A percentile compares a stretch with the other conserved stretches of the same genome.
Evolutionary conservation across 257 asterid genomes (phyloP).

Genomic region (Nicotiana noctiflora): DNA sequence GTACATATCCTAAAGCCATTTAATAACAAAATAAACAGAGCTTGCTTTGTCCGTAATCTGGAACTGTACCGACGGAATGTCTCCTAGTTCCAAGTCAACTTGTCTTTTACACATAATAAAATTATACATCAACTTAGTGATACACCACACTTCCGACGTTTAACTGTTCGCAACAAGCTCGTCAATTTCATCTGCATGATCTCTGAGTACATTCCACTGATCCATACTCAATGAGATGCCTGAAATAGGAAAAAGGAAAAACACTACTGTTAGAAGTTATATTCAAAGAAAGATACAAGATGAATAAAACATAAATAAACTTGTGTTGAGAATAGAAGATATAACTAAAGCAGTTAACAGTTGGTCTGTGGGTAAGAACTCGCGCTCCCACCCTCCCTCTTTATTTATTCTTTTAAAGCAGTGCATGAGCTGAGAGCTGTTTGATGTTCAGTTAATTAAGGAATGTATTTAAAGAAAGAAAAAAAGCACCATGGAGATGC

Average conservation of each 20-base stretch:
- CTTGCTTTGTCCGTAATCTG: background rate
- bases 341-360: background rate
- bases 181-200: constrained; percentile 74
- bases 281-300: background rate
- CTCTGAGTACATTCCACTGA: constrained; percentile 77
- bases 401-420: background rate
- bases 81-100: background rate
- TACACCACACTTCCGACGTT: background rate
- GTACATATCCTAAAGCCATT: background rate
- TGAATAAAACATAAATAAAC: background rate
- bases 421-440: background rate
- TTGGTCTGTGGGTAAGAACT: background rate
- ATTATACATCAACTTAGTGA: background rate
- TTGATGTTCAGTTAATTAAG: background rate
- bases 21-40: background rate
- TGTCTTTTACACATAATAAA: background rate
- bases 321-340: background rate
- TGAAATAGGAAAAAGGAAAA: constrained; percentile 18
- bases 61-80: background rate
- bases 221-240: constrained; percentile 75
- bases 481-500: background rate
- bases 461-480: background rate
- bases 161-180: constrained; percentile 43
- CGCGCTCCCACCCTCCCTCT: background rate
- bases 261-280: background rate